Evolutionary conservation across 495 filamentous ascomycete genomes (phyloP).

Genomic region (Penicillium lagena): DNA sequence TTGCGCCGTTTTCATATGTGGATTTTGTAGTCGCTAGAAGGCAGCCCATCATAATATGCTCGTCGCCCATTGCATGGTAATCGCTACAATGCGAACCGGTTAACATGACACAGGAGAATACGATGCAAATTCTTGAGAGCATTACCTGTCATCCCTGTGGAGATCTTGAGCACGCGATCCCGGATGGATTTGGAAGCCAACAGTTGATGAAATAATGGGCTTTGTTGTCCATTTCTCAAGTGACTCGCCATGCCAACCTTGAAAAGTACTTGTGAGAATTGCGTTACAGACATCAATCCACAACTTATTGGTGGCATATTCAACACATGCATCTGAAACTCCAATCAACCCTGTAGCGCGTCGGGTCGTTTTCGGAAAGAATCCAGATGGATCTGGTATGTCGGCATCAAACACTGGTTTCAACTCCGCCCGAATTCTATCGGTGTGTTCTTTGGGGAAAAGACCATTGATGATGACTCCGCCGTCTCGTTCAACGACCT

Average conservation of each 20-base stretch:
- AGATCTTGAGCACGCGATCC: not conserved
- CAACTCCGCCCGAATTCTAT: not conserved
- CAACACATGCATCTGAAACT: not conserved
- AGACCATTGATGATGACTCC: not conserved
- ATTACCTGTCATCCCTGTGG: not conserved
- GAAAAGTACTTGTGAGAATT: not conserved
- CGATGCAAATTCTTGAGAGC: no score
- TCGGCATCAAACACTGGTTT: not conserved
- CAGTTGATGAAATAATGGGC: not conserved
- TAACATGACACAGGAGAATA: not conserved
- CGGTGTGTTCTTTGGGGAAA: not conserved
- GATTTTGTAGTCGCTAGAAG: not conserved
- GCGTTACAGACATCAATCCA: slow-evolving; percentile 1
- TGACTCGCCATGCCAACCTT: not conserved
- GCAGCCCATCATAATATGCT: slow-evolving; percentile 1
- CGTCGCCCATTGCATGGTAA: not conserved
- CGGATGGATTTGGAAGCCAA: not conserved
- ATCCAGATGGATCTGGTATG: not conserved
- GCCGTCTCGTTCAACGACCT: not conserved
- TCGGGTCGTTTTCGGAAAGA: not conserved
- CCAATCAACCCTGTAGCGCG: slow-evolving; percentile 1
- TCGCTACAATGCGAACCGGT: not conserved
- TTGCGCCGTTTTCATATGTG: not conserved
- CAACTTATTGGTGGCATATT: not conserved
- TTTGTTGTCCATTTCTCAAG: slow-evolving; percentile 1